Evolutionary conservation across 2,329 filamentous ascomycete genomes (phyloP).

Genomic region (Phyllosticta paracitricarpa): DNA sequence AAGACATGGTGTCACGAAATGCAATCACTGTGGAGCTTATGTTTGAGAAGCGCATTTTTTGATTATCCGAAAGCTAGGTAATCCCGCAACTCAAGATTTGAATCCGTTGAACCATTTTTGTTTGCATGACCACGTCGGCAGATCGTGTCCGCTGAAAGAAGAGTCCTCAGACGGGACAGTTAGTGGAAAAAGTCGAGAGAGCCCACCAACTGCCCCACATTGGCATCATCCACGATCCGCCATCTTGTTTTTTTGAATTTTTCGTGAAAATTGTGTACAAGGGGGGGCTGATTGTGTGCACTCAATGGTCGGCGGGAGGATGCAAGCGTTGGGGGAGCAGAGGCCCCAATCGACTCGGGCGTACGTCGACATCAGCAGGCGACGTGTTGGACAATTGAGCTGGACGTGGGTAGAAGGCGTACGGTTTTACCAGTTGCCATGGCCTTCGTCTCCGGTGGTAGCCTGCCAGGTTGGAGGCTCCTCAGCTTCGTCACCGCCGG

Average conservation of each 20-base stretch:
- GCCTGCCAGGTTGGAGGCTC: background rate
- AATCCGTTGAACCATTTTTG: background rate
- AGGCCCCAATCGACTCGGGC: no score
- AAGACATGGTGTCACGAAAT: background rate
- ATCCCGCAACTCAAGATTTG: background rate
- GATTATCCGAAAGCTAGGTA: background rate
- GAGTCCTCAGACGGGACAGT: background rate
- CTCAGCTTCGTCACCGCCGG: background rate
- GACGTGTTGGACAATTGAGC: no score
- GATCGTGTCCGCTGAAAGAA: background rate
- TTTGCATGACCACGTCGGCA: background rate
- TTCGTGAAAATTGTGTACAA: background rate
- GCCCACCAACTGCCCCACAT: conserved; percentile 4
- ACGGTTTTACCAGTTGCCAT: background rate
- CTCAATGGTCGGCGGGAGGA: no score
- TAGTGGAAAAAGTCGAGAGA: background rate
- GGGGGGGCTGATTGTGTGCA: background rate
- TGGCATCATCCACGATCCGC: background rate
- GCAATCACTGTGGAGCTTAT: background rate
- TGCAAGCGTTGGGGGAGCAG: background rate
- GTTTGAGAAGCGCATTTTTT: background rate
- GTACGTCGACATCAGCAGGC: no score
- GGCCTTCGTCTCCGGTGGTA: background rate
- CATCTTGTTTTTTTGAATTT: background rate
- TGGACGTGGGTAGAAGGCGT: background rate